Evolutionary conservation across 257 asterid genomes (phyloP).

Genomic region (Solanum clarkiae): DNA sequence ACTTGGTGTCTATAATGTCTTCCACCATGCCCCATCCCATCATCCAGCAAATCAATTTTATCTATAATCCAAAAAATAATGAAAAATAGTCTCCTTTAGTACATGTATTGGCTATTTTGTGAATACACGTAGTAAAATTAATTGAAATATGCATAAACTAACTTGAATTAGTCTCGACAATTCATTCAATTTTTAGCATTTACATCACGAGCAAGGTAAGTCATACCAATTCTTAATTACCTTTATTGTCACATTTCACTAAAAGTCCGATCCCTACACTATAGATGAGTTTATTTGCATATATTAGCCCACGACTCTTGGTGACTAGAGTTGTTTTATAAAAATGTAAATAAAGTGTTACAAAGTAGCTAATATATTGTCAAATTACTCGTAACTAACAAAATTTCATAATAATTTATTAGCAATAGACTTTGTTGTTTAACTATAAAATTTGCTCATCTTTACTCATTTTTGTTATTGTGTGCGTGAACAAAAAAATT

Average conservation of each 20-base stretch:
- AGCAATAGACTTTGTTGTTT: not conserved
- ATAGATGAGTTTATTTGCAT: not conserved
- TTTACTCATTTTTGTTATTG: not conserved
- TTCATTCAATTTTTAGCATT: not conserved
- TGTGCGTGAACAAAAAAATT: not conserved
- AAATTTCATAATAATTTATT: not conserved
- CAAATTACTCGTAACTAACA: not conserved
- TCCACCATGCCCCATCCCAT: not conserved
- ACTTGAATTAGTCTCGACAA: not conserved
- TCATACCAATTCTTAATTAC: not conserved
- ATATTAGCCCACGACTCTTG: not conserved
- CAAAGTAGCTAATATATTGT: no score
- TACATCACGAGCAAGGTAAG: not conserved
- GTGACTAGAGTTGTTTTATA: not conserved
- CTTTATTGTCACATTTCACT: not conserved
- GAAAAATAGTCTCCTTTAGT: not conserved
- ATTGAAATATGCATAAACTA: not conserved
- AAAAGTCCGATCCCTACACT: not conserved
- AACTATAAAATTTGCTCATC: not conserved
- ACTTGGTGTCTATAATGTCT: conserved; percentile 2
- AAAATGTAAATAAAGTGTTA: not conserved
- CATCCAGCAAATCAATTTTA: not conserved
- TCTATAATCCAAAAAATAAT: not conserved
- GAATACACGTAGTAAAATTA: not conserved
- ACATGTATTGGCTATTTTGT: not conserved